Evolutionary conservation across 306 rosid species (phyloP).

Genomic region (Vachellia collinsii): DNA sequence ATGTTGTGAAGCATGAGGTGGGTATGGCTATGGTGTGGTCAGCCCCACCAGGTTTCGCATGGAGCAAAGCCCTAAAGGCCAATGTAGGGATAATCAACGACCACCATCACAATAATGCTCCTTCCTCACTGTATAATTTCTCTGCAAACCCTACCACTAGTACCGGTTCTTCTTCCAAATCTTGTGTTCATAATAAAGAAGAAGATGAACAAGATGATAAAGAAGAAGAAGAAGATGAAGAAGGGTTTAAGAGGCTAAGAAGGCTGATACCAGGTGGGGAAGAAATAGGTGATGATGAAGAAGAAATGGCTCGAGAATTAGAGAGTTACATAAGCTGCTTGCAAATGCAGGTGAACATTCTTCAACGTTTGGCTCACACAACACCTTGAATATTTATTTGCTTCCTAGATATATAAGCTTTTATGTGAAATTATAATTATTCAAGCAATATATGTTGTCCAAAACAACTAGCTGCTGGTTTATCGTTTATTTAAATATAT

Average conservation of each 20-base stretch:
- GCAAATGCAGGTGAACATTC: constrained; percentile 76
- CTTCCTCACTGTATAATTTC: constrained; percentile 6
- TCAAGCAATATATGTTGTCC: neutral
- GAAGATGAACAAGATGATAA: constrained; percentile 34
- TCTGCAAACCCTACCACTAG: constrained; percentile 30
- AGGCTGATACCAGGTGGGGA: constrained; percentile 72
- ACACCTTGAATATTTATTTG: neutral
- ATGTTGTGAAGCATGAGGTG: constrained; percentile 58
- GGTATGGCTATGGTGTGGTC: constrained; percentile 77
- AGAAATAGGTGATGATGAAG: constrained; percentile 44
- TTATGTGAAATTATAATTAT: neutral
- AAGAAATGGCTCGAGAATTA: constrained; percentile 57
- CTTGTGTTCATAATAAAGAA: neutral
- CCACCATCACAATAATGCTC: neutral
- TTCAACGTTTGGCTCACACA: constrained; percentile 51
- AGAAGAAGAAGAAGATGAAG: constrained; percentile 39
- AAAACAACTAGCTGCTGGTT: neutral
- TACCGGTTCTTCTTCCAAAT: neutral
- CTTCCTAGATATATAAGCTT: neutral
- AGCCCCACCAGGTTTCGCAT: constrained; percentile 55
- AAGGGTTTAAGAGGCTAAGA: constrained; percentile 46
- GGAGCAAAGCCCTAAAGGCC: constrained; percentile 61
- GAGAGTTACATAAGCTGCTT: constrained; percentile 69
- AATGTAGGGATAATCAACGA: constrained; percentile 2
- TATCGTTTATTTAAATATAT: neutral